phyloP scores from a whole-genome alignment of 257 asterid species.

The Galeopsis tetrahit region DNA sequence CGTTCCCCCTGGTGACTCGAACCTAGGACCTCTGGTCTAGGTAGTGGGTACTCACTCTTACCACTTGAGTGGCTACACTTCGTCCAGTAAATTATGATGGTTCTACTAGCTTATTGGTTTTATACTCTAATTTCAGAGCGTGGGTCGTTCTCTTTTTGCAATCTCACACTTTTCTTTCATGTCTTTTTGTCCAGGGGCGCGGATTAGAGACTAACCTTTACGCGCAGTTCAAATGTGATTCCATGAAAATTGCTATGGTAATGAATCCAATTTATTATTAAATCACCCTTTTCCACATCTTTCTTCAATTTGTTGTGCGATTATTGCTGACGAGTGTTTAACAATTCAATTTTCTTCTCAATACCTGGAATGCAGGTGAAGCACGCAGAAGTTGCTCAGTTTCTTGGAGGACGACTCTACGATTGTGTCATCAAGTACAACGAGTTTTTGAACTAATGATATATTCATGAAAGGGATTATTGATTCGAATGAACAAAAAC shows the following conservation, averaged over 20 bases:
- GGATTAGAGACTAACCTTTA: constrained; percentile 97
- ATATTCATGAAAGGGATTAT: constrained; percentile 2
- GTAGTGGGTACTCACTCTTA: too few species aligned
- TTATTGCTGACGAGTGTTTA: background rate
- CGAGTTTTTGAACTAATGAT: constrained; percentile 44
- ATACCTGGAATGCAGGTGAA: constrained; percentile 67
- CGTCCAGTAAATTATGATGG: background rate
- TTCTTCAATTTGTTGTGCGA: constrained; percentile 7
- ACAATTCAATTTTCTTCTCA: constrained; percentile 7
- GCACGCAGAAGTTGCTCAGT: constrained; percentile 95
- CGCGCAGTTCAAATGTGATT: constrained; percentile 90
- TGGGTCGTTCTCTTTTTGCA: background rate
- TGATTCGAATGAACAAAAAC: background rate
- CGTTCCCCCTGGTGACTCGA: too few species aligned
- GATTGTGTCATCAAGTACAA: constrained; percentile 92
- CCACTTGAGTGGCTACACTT: too few species aligned
- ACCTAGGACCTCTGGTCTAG: too few species aligned
- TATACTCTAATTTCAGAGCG: background rate
- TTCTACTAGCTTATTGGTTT: background rate
- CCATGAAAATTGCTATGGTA: constrained; percentile 95
- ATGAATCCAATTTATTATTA: constrained; percentile 17
- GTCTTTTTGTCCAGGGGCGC: constrained; percentile 69
- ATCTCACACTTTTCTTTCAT: constrained; percentile 18
- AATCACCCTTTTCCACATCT: background rate
- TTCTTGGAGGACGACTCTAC: constrained; percentile 95